Base-by-base conservation (phyloP, 306 rosid species). In the Vicia villosa region DNA sequence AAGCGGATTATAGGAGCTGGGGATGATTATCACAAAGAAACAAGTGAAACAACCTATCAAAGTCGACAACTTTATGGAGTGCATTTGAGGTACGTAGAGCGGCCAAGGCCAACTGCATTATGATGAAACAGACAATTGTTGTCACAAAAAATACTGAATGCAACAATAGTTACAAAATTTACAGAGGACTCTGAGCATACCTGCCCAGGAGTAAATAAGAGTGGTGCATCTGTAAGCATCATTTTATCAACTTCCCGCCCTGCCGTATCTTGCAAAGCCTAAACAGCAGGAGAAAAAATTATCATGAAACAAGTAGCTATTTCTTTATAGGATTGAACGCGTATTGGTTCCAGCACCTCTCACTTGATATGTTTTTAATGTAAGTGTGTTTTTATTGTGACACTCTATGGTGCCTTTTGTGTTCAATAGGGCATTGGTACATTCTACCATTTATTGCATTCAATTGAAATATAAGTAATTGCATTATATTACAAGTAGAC, bases 161-260 rank as follows among this genome's bases (percentile, higher is more conserved):
- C 62, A 52, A 57, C 54, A 62, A 17, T 20, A 41, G 52, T 55
- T 28, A 45, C 69, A 19, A 55, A 14, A 28, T 49, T 24, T 70
- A 52, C 21, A 15, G 14, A 74, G 16, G 36, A 26, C 22, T 20
- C 14, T 13, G n/a, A 77, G 62, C 45, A 61, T 81, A 91, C 97
- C 97, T 91, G 99, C 67, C 96, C 95, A 1, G 99, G 97, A 57
- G 96, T 95, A 80, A 94, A 94, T 64, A 91, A 73, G 81, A 91
- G 96, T 40, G 96, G 97, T 63, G 92, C 92, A 80, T 94, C 96
- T 8, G 99, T 94, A 42, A 94, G 92, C 97, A 94, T 91, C 84
- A 87, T 87, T 77, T 91, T 94, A 82, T 91, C 96, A 70, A 91
- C 86, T 74, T 89, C 96, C 76, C 56, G 59, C 55, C 64, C 80